phyloP scores from a whole-genome alignment of 192 early-diverging fungal species.

The Hyaloraphidium curvatum region DNA sequence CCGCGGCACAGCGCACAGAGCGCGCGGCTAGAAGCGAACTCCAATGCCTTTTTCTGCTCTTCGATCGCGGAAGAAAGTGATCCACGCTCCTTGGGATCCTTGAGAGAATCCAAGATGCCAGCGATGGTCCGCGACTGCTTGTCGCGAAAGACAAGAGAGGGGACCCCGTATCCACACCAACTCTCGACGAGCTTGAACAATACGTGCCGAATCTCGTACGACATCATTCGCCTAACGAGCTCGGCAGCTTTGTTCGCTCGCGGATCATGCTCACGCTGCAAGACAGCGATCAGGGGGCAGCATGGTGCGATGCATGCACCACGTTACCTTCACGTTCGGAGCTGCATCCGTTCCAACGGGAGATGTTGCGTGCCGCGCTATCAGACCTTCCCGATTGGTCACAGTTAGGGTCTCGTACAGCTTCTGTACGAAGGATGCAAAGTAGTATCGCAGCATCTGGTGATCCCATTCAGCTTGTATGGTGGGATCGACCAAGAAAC shows the following conservation, averaged over 20 bases:
- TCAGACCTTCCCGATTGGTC: too few species aligned
- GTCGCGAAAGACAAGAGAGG: neutral
- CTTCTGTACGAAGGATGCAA: too few species aligned
- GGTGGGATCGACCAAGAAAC: slow-evolving; percentile 53
- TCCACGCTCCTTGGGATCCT: slow-evolving; percentile 47
- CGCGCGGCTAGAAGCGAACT: slow-evolving; percentile 59
- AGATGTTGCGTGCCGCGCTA: too few species aligned
- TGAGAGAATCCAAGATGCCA: slow-evolving; percentile 42
- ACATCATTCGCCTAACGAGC: neutral
- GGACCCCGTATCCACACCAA: slow-evolving; percentile 9
- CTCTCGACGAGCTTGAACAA: slow-evolving; percentile 2
- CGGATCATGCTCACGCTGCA: too few species aligned
- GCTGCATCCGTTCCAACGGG: too few species aligned
- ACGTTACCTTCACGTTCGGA: slow-evolving; percentile 46
- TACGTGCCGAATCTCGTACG: neutral
- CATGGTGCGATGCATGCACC: too few species aligned
- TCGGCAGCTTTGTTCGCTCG: too few species aligned
- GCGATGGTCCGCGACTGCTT: slow-evolving; percentile 4
- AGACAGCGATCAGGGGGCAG: too few species aligned
- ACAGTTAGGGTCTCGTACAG: too few species aligned
- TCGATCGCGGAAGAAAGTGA: slow-evolving; percentile 44
- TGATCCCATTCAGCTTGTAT: slow-evolving; percentile 74
- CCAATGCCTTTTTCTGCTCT: slow-evolving; percentile 52
- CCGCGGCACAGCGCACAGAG: slow-evolving; percentile 18
- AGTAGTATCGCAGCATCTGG: slow-evolving; percentile 67